phyloP scores from a whole-genome alignment of 148 eudicot genomes.

The Vaccinium myrtillus region DNA sequence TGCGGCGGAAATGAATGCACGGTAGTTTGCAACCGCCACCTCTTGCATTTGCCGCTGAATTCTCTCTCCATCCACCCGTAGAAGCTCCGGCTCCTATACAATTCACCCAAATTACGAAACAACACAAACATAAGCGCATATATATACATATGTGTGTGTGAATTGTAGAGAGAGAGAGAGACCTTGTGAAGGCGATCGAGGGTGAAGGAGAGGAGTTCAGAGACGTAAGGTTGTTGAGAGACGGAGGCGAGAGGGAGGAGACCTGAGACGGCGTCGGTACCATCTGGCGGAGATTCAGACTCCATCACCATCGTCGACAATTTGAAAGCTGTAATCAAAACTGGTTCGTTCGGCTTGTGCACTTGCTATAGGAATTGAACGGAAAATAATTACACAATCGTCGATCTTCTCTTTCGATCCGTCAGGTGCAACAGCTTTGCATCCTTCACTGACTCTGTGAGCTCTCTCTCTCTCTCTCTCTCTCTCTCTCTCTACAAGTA shows the following conservation, averaged over 20 bases:
- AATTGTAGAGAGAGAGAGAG: background rate
- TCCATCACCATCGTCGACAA: constrained; percentile 32
- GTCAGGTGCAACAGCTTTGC: background rate
- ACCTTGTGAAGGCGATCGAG: constrained; percentile 99
- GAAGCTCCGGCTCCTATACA: constrained; percentile 86
- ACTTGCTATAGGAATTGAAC: background rate
- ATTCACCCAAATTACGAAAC: background rate
- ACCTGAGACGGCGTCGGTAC: constrained; percentile 39
- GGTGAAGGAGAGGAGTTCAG: constrained; percentile 96
- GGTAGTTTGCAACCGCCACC: constrained; percentile 93
- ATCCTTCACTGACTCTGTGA: background rate
- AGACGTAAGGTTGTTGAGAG: constrained; percentile 92
- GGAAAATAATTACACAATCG: background rate
- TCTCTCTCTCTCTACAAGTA: background rate
- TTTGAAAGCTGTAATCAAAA: background rate
- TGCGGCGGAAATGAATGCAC: constrained; percentile 91
- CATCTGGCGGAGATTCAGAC: constrained; percentile 34
- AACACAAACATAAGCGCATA: background rate
- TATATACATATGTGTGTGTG: background rate
- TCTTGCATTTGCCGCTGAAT: constrained; percentile 97
- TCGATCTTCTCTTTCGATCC: background rate
- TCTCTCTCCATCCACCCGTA: constrained; percentile 94
- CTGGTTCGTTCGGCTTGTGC: background rate
- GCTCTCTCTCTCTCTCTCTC: background rate
- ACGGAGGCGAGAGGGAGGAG: constrained; percentile 80